Percentiles rank a stretch among this genome's conserved stretches.
phyloP scores from a whole-genome alignment of 495 filamentous ascomycete genomes.

The Neurospora tetraspora region DNA sequence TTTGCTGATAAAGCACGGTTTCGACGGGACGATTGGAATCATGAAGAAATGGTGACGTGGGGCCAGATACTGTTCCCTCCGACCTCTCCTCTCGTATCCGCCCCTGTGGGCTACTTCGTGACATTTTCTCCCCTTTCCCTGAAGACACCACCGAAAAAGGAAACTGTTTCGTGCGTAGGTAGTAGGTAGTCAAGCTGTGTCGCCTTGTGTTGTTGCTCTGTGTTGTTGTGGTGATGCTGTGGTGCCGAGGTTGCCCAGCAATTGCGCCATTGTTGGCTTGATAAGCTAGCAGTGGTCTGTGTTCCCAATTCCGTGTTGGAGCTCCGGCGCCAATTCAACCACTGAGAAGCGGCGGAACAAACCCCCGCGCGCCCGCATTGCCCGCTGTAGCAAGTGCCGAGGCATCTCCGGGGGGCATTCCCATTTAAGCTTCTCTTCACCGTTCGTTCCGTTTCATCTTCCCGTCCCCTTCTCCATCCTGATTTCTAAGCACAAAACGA shows the following conservation, averaged over 20 bases:
- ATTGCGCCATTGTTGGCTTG: not conserved
- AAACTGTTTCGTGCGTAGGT: not conserved
- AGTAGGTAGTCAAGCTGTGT: not conserved
- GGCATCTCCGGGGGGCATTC: not conserved
- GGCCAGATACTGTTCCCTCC: not conserved
- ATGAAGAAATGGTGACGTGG: not conserved
- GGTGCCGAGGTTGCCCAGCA: not conserved
- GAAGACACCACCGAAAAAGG: not conserved
- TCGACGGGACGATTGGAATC: not conserved
- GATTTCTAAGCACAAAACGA: not conserved
- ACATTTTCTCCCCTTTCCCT: not conserved
- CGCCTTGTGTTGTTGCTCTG: not conserved
- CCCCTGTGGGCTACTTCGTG: not conserved
- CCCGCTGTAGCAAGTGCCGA: not conserved
- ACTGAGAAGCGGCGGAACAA: not conserved
- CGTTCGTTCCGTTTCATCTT: not conserved
- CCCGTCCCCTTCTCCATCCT: not conserved
- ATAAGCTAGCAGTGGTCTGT: not conserved
- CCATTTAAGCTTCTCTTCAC: not conserved
- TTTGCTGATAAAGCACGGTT: not conserved
- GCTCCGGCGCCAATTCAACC: not conserved
- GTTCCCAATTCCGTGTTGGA: not conserved
- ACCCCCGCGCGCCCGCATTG: not conserved
- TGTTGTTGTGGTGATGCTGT: not conserved
- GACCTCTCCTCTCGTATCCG: not conserved